A percentile compares a stretch with the other conserved stretches of the same genome.
phyloP scores from a whole-genome alignment of 2,329 filamentous ascomycete genomes.

The Didymella keratinophila region DNA sequence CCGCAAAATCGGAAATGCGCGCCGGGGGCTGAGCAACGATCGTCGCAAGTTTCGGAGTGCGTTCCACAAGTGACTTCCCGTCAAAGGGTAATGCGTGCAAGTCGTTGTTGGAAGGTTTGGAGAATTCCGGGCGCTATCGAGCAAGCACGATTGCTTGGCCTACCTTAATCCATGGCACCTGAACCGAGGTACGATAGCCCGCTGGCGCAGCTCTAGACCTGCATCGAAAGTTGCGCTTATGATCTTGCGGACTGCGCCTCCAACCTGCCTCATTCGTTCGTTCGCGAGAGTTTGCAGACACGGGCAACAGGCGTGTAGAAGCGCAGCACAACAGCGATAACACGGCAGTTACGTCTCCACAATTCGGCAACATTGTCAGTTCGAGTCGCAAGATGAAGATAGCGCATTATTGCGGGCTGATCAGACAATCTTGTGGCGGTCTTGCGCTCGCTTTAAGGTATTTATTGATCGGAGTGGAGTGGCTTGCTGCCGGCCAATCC shows the following conservation, averaged over 20 bases:
- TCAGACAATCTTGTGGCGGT: constrained; percentile 26
- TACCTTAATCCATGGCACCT: constrained; percentile 37
- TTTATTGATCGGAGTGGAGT: constrained; percentile 15
- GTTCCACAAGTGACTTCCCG: background rate
- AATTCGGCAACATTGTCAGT: background rate
- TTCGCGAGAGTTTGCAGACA: background rate
- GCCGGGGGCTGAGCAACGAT: background rate
- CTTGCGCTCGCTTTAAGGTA: constrained; percentile 15
- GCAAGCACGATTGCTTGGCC: constrained; percentile 43
- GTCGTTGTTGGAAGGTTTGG: constrained; percentile 26
- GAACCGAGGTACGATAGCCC: constrained; percentile 23
- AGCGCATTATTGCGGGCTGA: constrained; percentile 12
- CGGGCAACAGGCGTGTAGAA: background rate
- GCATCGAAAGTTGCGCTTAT: background rate
- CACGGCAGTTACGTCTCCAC: constrained; percentile 1
- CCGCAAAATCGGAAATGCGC: background rate
- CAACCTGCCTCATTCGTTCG: constrained; percentile 5
- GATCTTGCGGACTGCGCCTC: constrained; percentile 12
- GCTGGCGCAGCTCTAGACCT: constrained; percentile 28
- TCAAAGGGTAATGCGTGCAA: constrained; percentile 1
- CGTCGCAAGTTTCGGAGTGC: background rate
- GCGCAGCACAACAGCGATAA: constrained; percentile 2
- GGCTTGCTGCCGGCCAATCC: constrained; percentile 26
- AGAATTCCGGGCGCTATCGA: constrained; percentile 32
- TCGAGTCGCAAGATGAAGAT: constrained; percentile 5